These are phyloP conservation scores for Quercus rubra DNA, from an alignment of 306 rosid genomes.

Conservation along the genomic window DNA sequence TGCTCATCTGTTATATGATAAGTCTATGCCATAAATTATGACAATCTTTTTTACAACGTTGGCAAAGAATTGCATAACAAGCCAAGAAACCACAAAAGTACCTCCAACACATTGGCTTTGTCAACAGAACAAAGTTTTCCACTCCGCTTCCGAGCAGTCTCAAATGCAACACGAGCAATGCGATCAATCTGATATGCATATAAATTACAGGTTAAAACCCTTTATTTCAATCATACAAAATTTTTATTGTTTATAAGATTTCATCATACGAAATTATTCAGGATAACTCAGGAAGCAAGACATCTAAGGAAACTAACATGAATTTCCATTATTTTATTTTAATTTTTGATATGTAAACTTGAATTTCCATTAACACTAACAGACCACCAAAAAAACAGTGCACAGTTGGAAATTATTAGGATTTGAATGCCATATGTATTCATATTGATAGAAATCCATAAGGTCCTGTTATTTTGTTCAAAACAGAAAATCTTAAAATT, in stretches of 20 bases:
- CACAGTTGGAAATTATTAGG: background rate
- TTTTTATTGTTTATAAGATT: background rate
- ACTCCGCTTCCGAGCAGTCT: slow-evolving; percentile 70
- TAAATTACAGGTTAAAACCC: slow-evolving; percentile 12
- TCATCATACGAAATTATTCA: background rate
- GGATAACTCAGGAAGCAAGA: slow-evolving; percentile 5
- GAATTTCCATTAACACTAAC: background rate
- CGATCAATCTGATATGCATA: slow-evolving; percentile 72
- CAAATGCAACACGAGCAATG: slow-evolving; percentile 81
- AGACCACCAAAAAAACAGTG: background rate
- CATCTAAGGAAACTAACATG: background rate
- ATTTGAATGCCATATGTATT: background rate
- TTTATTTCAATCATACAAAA: background rate
- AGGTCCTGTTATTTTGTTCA: background rate
- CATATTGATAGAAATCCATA: background rate
- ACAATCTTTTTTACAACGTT: background rate
- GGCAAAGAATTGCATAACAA: background rate
- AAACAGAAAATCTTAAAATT: background rate
- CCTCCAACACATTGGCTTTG: slow-evolving; percentile 98
- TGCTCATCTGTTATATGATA: background rate
- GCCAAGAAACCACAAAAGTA: slow-evolving; percentile 20
- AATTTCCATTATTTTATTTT: too few species aligned
- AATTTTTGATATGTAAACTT: background rate
- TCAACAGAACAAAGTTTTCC: slow-evolving; percentile 91
- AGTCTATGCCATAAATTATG: background rate